Conservation (phyloP, 225 moss, liverwort and hornwort genomes). For the Asterella californica region DNA sequence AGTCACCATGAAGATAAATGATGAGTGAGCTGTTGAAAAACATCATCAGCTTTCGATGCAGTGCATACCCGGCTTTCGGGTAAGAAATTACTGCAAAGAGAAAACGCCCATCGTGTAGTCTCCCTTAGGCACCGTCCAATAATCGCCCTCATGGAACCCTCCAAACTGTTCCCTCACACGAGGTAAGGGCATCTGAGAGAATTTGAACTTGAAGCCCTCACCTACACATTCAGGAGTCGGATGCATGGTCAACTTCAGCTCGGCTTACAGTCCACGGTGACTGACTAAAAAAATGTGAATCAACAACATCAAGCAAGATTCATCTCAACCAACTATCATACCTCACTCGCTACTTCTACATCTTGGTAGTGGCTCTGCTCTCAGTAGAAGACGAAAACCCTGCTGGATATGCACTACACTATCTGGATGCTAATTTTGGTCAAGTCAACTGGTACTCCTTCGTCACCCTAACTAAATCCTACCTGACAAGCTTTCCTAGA, state of each 20-base stretch:
- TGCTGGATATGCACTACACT: background rate
- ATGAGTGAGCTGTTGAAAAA: background rate
- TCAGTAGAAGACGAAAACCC: background rate
- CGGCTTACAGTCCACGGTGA: background rate
- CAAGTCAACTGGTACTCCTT: no score
- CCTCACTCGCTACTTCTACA: background rate
- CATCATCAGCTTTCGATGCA: background rate
- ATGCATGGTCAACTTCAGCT: conserved; percentile 6
- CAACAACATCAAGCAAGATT: background rate
- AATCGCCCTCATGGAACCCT: conserved; percentile 23
- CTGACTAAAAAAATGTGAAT: background rate
- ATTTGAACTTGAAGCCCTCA: conserved; percentile 36
- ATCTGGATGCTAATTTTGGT: no score
- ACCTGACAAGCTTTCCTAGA: background rate
- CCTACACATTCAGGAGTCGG: conserved; percentile 29
- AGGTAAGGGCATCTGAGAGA: conserved; percentile 24
- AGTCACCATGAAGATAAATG: background rate
- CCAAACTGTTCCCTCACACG: conserved; percentile 23
- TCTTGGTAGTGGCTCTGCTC: background rate
- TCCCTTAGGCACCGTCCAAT: conserved; percentile 28
- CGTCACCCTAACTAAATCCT: background rate
- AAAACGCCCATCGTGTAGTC: conserved; percentile 30
- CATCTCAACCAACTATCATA: background rate
- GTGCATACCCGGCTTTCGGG: background rate
- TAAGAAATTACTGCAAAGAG: conserved; percentile 3